Conservation (phyloP, 75 land plant species). For the Ceratopteris richardii region DNA sequence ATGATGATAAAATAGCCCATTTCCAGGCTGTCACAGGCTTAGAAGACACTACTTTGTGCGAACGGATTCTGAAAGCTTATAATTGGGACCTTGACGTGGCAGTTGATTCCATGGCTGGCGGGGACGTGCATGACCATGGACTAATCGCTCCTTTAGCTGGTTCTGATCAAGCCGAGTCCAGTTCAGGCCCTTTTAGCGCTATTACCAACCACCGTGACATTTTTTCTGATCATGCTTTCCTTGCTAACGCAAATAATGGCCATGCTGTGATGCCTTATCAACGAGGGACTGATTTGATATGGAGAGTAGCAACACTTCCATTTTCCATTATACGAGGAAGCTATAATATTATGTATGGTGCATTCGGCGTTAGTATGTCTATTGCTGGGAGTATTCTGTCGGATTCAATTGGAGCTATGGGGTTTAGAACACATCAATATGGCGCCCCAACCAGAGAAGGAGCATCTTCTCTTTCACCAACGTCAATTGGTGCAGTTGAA, state of each 20-base stretch:
- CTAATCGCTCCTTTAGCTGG: background rate
- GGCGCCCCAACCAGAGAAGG: slow-evolving; percentile 16
- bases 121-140: background rate
- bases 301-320: slow-evolving; percentile 76
- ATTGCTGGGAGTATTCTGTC: slow-evolving; percentile 74
- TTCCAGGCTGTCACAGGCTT: slow-evolving; percentile 92
- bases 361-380: slow-evolving; percentile 76
- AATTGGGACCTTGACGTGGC: slow-evolving; percentile 90
- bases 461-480: slow-evolving; percentile 21
- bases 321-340: slow-evolving; percentile 68
- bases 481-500: slow-evolving; percentile 58
- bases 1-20: slow-evolving; percentile 67
- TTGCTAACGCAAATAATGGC: background rate
- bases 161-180: background rate
- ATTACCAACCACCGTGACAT: background rate
- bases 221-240: background rate
- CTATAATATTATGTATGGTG: slow-evolving; percentile 62
- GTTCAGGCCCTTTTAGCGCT: no score
- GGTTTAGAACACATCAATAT: slow-evolving; percentile 16
- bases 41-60: slow-evolving; percentile 58
- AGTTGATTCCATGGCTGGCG: slow-evolving; percentile 44
- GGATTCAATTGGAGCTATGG: slow-evolving; percentile 48
- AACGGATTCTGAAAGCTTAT: slow-evolving; percentile 73
- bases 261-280: no score
- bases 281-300: slow-evolving; percentile 51